Evolutionary conservation across 495 filamentous ascomycete genomes (phyloP), one percentile per base, ranked within the genome.

Genomic region (Tuber microsphaerosporum): DNA sequence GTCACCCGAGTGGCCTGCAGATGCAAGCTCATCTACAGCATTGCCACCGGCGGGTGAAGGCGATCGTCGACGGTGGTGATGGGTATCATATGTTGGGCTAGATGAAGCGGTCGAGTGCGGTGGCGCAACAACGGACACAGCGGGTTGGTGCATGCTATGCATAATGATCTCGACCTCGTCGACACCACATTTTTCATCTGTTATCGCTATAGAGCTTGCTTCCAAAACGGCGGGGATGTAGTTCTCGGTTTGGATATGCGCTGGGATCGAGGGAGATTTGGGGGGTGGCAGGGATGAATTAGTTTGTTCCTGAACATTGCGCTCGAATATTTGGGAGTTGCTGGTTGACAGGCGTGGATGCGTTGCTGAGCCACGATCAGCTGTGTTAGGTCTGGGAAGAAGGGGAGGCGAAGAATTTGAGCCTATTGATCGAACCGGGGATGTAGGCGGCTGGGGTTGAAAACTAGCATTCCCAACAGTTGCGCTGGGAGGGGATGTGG

Each of bases 141-240:
- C 93, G 7, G 92, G 91, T 77, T 94, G 93, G 80, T 97, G 93
- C 14, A 89, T 88, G 51, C 88, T 85, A 83, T 94, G 92, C 68
- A 91, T 97, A 56, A 97, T 88, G 82, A 97, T 97, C 84, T 97
- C 92, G 69, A 97, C 94, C 37, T 88, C 88, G 82, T 97, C 93
- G 37, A 91, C 90, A 82, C 91, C 89, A 45, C 93, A 86, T 69
- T 88, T 87, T 76, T 89, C 85, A 82, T 94, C 92, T 22, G 94
- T 97, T 79, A 97, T 97, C 72, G 94, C 94, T 75, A 92, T 89
- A 48, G 92, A 94, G 4, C 92, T 92, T 43, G 94, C 94, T 83
- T 97, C 94, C 34, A 97, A 87, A 17, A 94, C 94, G 1, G 94
- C 89, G 39, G 94, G 94, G 81, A 97, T 97, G 82, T 93, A 90